Conservation (phyloP, 2,329 filamentous ascomycete species). For the Septoria linicola region DNA sequence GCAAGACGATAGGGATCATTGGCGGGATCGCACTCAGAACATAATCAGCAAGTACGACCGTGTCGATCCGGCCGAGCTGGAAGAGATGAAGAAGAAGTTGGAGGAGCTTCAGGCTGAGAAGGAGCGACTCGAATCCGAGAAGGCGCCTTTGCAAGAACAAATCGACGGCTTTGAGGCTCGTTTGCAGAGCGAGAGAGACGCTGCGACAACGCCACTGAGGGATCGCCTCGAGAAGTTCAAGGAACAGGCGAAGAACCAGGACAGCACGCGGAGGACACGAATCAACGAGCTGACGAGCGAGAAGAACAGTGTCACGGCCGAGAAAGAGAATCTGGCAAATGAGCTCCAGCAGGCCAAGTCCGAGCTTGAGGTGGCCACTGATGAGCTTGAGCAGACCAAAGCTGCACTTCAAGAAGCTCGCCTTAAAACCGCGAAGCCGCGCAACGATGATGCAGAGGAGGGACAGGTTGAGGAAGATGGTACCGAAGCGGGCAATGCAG, state of each 20-base stretch:
- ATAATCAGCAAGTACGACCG: slow-evolving; percentile 96
- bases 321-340: slow-evolving; percentile 56
- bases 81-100: slow-evolving; percentile 80
- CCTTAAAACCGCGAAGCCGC: slow-evolving; percentile 39
- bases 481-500: slow-evolving; percentile 26
- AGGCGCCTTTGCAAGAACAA: slow-evolving; percentile 52
- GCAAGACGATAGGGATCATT: slow-evolving; percentile 86
- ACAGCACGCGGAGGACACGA: slow-evolving; percentile 42
- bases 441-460: slow-evolving; percentile 45
- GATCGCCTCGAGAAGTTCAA: slow-evolving; percentile 44
- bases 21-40: slow-evolving; percentile 93
- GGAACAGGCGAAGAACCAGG: slow-evolving; percentile 55
- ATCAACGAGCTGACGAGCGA: slow-evolving; percentile 52
- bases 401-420: slow-evolving; percentile 64
- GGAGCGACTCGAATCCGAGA: slow-evolving; percentile 53
- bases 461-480: slow-evolving; percentile 45
- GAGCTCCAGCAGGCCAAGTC: slow-evolving; percentile 30
- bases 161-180: slow-evolving; percentile 50
- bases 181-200: slow-evolving; percentile 33
- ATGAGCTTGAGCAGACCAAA: slow-evolving; percentile 45
- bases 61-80: slow-evolving; percentile 88
- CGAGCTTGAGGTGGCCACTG: slow-evolving; percentile 21
- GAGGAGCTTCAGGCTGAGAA: slow-evolving; percentile 54
- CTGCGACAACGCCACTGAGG: slow-evolving; percentile 24
- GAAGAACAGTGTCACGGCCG: slow-evolving; percentile 45